phyloP scores from a whole-genome alignment of 257 asterid species.

The Solanum infundibuliforme region DNA sequence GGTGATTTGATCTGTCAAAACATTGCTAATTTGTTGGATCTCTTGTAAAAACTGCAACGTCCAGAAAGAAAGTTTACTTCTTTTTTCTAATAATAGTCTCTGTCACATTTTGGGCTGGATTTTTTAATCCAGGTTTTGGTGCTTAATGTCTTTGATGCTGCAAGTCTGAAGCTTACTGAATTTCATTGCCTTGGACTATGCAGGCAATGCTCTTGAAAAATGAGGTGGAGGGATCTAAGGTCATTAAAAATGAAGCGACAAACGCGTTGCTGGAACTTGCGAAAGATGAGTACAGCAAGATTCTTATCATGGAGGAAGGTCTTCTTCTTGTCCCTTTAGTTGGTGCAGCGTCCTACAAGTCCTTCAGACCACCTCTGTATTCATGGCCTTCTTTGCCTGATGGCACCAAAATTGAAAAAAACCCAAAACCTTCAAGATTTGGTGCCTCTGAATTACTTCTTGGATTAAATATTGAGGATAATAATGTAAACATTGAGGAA shows the following conservation, averaged over 20 bases:
- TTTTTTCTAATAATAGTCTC: not conserved
- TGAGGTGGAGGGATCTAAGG: constrained; percentile 40
- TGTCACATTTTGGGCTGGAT: not conserved
- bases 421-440: constrained; percentile 54
- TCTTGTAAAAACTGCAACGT: not conserved
- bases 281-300: constrained; percentile 54
- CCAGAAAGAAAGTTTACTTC: not conserved
- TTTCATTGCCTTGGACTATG: constrained; percentile 7
- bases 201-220: constrained; percentile 62
- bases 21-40: not conserved
- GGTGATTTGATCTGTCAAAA: not conserved
- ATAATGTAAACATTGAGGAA: constrained; percentile 43
- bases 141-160: not conserved
- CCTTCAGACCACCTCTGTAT: constrained; percentile 54
- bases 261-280: constrained; percentile 63
- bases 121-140: not conserved
- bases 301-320: constrained; percentile 81
- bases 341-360: constrained; percentile 29
- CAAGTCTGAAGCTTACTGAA: not conserved
- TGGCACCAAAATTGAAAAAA: constrained; percentile 56
- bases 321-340: constrained; percentile 69
- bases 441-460: constrained; percentile 72
- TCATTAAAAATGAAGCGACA: constrained; percentile 50
- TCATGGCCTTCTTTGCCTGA: constrained; percentile 92
- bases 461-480: constrained; percentile 43